Evolutionary conservation across 257 asterid species (phyloP), one percentile per base, ranked within the genome.

Genomic region (Plantago elongata): DNA sequence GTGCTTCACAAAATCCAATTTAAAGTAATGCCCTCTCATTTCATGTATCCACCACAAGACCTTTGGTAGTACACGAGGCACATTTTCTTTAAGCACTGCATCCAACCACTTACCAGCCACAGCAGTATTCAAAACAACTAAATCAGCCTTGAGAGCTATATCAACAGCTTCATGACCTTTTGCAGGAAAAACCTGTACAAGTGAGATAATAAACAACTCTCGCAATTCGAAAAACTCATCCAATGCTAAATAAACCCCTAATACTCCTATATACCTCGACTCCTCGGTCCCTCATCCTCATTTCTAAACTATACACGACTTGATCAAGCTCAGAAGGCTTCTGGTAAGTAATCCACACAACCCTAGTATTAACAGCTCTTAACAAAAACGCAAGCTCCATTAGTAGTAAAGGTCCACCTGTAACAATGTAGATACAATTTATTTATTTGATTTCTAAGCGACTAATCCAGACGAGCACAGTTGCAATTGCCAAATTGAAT

Each of bases 1-100:
- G 85, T 86, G 98, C 90, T 83, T 92, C 51, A 92, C 97, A 78
- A 83, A 88, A 78, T 89, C 95, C 91, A 84, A 82, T 69, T 81
- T 92, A 79, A 90, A 92, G 83, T 92, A 92, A 81, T 92, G 97
- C 77, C 97, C 98, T 61, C 98, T 82, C 98, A 92, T 92, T 81
- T 92, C 98, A 83, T 92, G 98, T 72, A 92, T 92, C 97, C 98
- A 92, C 98, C 98, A 92, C 79, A 92, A 89, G 73, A 92, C 85
- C 90, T 92, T 92, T 68, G 97, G 95, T 74, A 88, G 93, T 22
- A 92, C 93, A 61, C 72, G 86, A 49, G 81, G 74, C 71, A 84
- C 84, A 68, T 78, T 74, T 64, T 81, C 97, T 67, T 86, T 85
- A 51, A 88, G 85, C 82, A 89, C 97, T 67, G 86, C 75, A 77